These are phyloP conservation scores for Cryptosporidium ubiquitum DNA, from an alignment of 169 alveolate genomes.

Conservation along the genomic window DNA sequence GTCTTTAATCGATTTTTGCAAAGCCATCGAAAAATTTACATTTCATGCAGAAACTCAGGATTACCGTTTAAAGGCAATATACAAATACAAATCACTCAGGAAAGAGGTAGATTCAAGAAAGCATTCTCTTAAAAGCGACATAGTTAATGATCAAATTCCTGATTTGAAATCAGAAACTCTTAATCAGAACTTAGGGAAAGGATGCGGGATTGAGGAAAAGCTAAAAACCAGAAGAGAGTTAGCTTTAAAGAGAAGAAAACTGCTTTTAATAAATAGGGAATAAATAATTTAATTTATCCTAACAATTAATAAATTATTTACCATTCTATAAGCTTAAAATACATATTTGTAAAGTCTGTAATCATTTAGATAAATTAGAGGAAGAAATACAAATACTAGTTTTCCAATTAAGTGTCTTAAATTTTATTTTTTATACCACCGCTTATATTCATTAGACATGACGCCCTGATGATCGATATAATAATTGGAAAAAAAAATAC, in stretches of 20 bases:
- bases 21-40: constrained; percentile 4
- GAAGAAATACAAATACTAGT: background rate
- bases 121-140: background rate
- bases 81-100: constrained; percentile 1
- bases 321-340: background rate
- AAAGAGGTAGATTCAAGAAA: background rate
- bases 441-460: constrained; percentile 55
- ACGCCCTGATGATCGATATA: constrained; percentile 40
- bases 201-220: background rate
- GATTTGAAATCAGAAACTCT: background rate
- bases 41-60: constrained; percentile 40
- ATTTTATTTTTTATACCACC: constrained; percentile 10
- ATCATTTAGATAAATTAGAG: background rate
- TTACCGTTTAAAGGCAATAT: constrained; percentile 18
- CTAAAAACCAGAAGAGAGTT: constrained; percentile 7
- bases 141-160: background rate
- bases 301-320: background rate
- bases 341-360: background rate
- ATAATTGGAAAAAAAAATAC: background rate
- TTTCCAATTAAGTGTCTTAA: constrained; percentile 3
- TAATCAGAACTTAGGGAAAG: background rate
- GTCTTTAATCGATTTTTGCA: constrained; percentile 46
- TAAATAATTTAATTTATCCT: background rate
- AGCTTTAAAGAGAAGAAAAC: constrained; percentile 43
- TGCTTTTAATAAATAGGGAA: background rate